Evolutionary conservation across 2,329 filamentous ascomycete species (phyloP), one percentile per base, ranked within the genome.

Genomic region (Trichoderma guizhouense): DNA sequence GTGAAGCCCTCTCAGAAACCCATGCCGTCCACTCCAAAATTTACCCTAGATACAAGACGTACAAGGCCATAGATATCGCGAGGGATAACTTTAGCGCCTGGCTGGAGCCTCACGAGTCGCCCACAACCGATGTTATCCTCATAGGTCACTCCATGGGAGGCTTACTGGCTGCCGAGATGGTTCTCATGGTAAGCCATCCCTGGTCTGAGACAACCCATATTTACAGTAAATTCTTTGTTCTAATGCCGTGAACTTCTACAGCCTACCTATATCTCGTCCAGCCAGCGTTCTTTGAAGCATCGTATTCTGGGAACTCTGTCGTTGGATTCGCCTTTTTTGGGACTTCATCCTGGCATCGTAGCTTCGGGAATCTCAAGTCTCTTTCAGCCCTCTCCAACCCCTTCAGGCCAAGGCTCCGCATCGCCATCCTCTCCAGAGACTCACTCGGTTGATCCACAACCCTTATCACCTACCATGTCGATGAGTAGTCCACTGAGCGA

Each of bases 101-200:
- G 93, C 84, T 97, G 34, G 84, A 87, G 72, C 93, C 93, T 7
- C 93, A 97, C 76, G 92, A 95, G 79, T 88, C 88, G 32, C 83
- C 86, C 5, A 87, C 85, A 24, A 94, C 93, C 1, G 95, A 98
- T 83, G 86, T 97, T 3, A 86, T 98, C 24, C 85, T 98, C 3
- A 84, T 97, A 3, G 94, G 95, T 1, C 95, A 97, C 80, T 97
- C 93, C 55, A 95, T 98, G 90, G 95, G 95, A 18, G 95, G 95
- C 1, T 85, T 98, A 28, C 81, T 98, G 30, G 89, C 92, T 30
- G 93, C 93, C 1, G 95, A 98, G 76, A 88, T 97, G 30, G 90
- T 89, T 3, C 83, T 97, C 58, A 86, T 92, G 79, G 87, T 86
- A 77, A 77, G 82, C 63, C 26, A 26, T 64, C 26, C 18, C 4